These are phyloP conservation scores for Nicotiana tabacum DNA, from an alignment of 257 asterid genomes.

Conservation along the genomic window DNA sequence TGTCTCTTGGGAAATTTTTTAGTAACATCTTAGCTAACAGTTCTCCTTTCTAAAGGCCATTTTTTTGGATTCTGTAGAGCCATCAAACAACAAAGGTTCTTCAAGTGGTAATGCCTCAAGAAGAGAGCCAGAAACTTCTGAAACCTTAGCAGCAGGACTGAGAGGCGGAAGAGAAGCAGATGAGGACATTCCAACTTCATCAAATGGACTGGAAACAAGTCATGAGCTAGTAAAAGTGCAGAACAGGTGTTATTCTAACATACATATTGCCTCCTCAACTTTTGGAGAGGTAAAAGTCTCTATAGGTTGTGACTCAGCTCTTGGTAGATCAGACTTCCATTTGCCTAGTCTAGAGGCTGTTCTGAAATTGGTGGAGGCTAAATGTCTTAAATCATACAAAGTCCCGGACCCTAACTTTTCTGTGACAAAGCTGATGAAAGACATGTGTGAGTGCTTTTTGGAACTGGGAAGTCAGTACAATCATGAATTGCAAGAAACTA, in stretches of 20 bases:
- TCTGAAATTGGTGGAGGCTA: constrained; percentile 23
- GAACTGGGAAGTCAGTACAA: constrained; percentile 35
- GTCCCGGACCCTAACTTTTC: constrained; percentile 39
- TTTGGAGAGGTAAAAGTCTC: constrained; percentile 30
- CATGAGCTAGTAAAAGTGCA: constrained; percentile 9
- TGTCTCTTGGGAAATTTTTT: neutral
- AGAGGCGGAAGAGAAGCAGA: constrained; percentile 18
- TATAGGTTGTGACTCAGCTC: constrained; percentile 17
- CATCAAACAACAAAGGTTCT: constrained; percentile 25
- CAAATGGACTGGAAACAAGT: constrained; percentile 24
- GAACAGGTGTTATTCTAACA: neutral
- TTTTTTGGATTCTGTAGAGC: constrained; percentile 35
- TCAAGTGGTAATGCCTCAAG: constrained; percentile 17
- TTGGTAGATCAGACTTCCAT: constrained; percentile 19
- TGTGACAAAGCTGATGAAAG: constrained; percentile 46
- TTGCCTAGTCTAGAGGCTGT: constrained; percentile 27
- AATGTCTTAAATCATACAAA: constrained; percentile 40
- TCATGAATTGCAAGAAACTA: constrained; percentile 11
- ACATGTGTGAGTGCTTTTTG: constrained; percentile 50
- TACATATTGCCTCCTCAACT: constrained; percentile 27
- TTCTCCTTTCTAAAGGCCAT: constrained; percentile 4
- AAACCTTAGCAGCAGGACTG: constrained; percentile 21
- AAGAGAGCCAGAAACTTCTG: constrained; percentile 23
- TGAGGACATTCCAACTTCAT: constrained; percentile 16
- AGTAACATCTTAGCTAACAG: neutral